Evolutionary conservation across 2,329 filamentous ascomycete species (phyloP).

Genomic region (Arthrinium phaeospermum): DNA sequence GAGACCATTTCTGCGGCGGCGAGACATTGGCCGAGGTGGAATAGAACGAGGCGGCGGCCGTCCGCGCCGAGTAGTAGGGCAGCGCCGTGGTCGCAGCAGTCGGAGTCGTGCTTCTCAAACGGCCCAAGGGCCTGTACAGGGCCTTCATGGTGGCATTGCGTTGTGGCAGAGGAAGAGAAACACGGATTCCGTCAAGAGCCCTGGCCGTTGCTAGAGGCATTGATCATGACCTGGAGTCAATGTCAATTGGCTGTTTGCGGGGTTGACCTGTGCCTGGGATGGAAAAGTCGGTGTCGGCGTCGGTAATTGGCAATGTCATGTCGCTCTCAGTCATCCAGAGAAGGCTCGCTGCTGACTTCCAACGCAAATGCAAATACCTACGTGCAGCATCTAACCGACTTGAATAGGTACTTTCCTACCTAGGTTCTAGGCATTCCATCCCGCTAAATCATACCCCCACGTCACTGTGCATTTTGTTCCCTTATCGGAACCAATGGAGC

Average conservation of each 20-base stretch:
- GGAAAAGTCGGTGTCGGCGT: conserved; percentile 3
- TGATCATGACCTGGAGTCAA: conserved; percentile 8
- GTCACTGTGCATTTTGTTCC: conserved; percentile 4
- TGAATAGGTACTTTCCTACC: neutral
- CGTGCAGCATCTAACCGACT: neutral
- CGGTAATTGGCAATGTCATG: conserved; percentile 5
- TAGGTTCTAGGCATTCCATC: no score
- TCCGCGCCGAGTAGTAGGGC: conserved; percentile 29
- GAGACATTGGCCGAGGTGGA: conserved; percentile 34
- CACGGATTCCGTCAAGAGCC: conserved; percentile 11
- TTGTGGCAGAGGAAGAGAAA: conserved; percentile 7
- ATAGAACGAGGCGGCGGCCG: conserved; percentile 18
- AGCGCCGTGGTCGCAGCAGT: conserved; percentile 22
- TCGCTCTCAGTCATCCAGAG: neutral
- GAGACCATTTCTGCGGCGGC: conserved; percentile 41
- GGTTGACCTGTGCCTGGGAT: neutral
- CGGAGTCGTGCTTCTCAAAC: conserved; percentile 26
- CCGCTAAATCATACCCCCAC: neutral
- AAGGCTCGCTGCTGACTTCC: neutral
- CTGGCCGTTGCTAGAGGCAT: conserved; percentile 14
- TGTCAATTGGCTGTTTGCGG: neutral
- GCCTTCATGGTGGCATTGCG: conserved; percentile 55
- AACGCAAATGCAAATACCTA: neutral
- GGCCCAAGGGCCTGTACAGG: conserved; percentile 46
- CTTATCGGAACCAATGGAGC: conserved; percentile 3